Evolutionary conservation across 2,329 filamentous ascomycete species (phyloP).

Genomic region (Fusarium vanettenii): DNA sequence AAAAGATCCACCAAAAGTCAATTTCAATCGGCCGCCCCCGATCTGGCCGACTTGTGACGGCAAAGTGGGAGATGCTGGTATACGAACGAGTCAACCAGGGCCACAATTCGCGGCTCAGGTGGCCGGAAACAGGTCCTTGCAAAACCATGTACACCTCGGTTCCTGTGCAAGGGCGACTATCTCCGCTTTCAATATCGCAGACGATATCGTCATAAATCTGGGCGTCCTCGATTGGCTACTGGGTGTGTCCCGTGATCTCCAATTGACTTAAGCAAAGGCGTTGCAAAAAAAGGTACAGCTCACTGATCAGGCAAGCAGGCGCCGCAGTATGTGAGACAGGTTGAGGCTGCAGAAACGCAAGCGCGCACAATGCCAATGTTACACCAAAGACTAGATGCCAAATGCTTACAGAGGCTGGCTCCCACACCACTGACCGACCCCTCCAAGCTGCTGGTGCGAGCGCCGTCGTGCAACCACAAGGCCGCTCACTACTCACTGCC

Average conservation of each 20-base stretch:
- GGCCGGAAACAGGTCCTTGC: neutral
- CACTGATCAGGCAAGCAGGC: neutral
- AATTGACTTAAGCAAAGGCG: slow-evolving; percentile 12
- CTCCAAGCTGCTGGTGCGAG: neutral
- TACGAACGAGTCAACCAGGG: neutral
- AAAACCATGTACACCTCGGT: neutral
- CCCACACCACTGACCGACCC: neutral
- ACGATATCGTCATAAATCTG: neutral
- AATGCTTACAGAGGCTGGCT: neutral
- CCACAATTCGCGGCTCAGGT: neutral
- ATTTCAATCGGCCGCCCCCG: slow-evolving; percentile 29
- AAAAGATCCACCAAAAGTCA: slow-evolving; percentile 23
- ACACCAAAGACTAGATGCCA: slow-evolving; percentile 6
- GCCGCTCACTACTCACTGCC: neutral
- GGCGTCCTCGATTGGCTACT: neutral
- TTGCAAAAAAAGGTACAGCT: neutral
- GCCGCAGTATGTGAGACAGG: slow-evolving; percentile 17
- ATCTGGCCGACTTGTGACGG: neutral
- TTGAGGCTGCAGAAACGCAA: slow-evolving; percentile 27
- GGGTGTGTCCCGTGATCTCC: neutral
- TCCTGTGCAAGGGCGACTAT: neutral
- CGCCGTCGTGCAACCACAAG: neutral
- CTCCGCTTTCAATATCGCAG: neutral
- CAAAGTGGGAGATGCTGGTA: neutral
- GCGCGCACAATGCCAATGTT: slow-evolving; percentile 10